Conservation (phyloP, 371 early-diverging fungal genomes). For the Coemansia sp. region DNA sequence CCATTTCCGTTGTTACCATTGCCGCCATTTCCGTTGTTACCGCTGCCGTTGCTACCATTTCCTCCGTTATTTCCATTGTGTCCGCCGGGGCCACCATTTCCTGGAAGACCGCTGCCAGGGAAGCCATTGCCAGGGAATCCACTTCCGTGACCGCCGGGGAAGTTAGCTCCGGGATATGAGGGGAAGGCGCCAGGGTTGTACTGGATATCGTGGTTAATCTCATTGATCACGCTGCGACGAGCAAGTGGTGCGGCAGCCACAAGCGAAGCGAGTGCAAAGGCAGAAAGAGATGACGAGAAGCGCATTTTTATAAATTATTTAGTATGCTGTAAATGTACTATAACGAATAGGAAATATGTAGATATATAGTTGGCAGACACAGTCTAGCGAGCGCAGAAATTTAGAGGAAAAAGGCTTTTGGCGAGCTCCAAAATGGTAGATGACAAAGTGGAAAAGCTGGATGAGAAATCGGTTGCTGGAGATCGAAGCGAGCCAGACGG, state of each 20-base stretch:
- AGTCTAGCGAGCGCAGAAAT: not conserved
- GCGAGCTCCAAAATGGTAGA: not conserved
- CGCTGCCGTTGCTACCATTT: not conserved
- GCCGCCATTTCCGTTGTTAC: slow-evolving; percentile 2
- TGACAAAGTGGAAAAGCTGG: not conserved
- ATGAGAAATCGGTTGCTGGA: not conserved
- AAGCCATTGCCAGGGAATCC: not conserved
- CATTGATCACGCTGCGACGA: slow-evolving; percentile 9
- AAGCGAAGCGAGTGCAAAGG: slow-evolving; percentile 9
- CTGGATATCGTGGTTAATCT: not conserved
- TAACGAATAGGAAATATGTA: not conserved
- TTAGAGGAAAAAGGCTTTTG: not conserved
- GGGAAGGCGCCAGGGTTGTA: slow-evolving; percentile 8
- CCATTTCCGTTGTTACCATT: slow-evolving; percentile 8
- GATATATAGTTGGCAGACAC: not conserved
- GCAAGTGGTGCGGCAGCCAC: slow-evolving; percentile 12
- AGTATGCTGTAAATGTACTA: not conserved
- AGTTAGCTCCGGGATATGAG: not conserved
- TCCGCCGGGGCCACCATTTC: slow-evolving; percentile 4
- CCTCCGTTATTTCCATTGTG: slow-evolving; percentile 3
- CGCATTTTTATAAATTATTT: slow-evolving; percentile 18
- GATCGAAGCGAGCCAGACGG: not conserved
- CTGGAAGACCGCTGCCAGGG: slow-evolving; percentile 12
- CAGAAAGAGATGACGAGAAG: slow-evolving; percentile 13
- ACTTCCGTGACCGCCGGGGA: slow-evolving; percentile 10